Conservation (phyloP, 1,284 basidiomycete species). For the Ceratobasidium papillatum region DNA sequence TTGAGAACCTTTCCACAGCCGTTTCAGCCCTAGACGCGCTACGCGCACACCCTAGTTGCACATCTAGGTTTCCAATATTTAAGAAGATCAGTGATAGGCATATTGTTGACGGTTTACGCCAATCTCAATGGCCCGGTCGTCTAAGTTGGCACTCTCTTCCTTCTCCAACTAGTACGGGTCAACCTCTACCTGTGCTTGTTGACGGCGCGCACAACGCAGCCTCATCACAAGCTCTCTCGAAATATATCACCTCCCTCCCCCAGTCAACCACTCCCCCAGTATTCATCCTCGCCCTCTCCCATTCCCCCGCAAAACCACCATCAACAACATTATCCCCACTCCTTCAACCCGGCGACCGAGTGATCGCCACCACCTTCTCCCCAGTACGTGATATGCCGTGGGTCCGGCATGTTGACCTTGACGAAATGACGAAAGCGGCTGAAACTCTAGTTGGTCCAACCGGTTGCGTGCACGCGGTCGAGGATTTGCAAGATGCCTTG, state of each 20-base stretch:
- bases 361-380: slow-evolving; percentile 66
- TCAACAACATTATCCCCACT: slow-evolving; percentile 73
- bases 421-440: slow-evolving; percentile 48
- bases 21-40: slow-evolving; percentile 71
- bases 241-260: slow-evolving; percentile 69
- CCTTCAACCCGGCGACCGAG: slow-evolving; percentile 56
- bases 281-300: slow-evolving; percentile 79
- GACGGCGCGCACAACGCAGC: slow-evolving; percentile 98
- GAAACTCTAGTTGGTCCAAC: slow-evolving; percentile 39
- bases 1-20: slow-evolving; percentile 80
- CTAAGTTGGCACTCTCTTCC: slow-evolving; percentile 65
- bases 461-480: slow-evolving; percentile 46
- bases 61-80: slow-evolving; percentile 15
- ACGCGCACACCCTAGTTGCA: slow-evolving; percentile 50
- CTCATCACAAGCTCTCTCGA: slow-evolving; percentile 73
- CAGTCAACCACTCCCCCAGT: slow-evolving; percentile 52
- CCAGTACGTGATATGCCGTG: slow-evolving; percentile 91
- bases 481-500: slow-evolving; percentile 42
- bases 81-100: slow-evolving; percentile 57
- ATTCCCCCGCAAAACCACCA: slow-evolving; percentile 83
- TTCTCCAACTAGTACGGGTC: slow-evolving; percentile 48
- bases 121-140: slow-evolving; percentile 81
- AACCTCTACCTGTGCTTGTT: slow-evolving; percentile 62
- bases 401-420: slow-evolving; percentile 71
- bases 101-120: slow-evolving; percentile 67